Percentiles rank a stretch among this genome's conserved stretches.
Evolutionary conservation across 2,329 filamentous ascomycete species (phyloP).

Genomic region (Colletotrichum chlorophyti): DNA sequence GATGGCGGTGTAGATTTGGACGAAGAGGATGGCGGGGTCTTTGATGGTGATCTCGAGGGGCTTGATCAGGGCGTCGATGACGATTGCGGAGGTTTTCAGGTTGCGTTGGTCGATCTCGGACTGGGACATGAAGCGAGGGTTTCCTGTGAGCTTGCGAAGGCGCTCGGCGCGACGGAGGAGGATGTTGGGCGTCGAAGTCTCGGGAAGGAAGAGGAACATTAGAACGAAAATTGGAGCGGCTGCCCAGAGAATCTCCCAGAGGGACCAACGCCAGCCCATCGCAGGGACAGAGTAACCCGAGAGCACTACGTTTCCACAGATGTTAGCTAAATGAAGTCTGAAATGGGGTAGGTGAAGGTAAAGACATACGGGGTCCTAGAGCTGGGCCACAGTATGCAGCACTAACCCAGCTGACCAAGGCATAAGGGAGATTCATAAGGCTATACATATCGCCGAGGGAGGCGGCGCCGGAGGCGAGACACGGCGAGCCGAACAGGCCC

Average conservation of each 20-base stretch:
- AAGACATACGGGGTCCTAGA: slow-evolving; percentile 54
- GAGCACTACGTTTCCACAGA: slow-evolving; percentile 55
- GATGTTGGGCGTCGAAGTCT: slow-evolving; percentile 66
- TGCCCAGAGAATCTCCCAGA: slow-evolving; percentile 70
- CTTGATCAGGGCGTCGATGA: slow-evolving; percentile 65
- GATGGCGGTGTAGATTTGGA: slow-evolving; percentile 66
- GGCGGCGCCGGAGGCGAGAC: slow-evolving; percentile 65
- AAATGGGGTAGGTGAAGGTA: no score
- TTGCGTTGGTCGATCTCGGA: slow-evolving; percentile 69
- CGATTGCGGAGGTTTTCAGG: slow-evolving; percentile 53
- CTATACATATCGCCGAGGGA: slow-evolving; percentile 61
- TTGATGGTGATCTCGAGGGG: slow-evolving; percentile 66
- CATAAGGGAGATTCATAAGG: slow-evolving; percentile 62
- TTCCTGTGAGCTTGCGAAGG: slow-evolving; percentile 67
- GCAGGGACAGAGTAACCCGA: slow-evolving; percentile 65
- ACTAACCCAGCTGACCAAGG: slow-evolving; percentile 63
- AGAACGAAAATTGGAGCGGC: slow-evolving; percentile 63
- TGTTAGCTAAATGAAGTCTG: no score
- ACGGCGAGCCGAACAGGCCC: slow-evolving; percentile 71
- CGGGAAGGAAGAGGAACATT: slow-evolving; percentile 69
- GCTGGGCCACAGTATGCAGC: slow-evolving; percentile 52
- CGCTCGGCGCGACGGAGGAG: slow-evolving; percentile 66
- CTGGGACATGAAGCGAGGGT: slow-evolving; percentile 62
- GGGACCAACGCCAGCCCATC: slow-evolving; percentile 68
- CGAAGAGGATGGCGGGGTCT: slow-evolving; percentile 68